Percentiles rank a stretch among this genome's conserved stretches.
Conservation (phyloP, 306 rosid genomes). For the Fagus sylvatica region DNA sequence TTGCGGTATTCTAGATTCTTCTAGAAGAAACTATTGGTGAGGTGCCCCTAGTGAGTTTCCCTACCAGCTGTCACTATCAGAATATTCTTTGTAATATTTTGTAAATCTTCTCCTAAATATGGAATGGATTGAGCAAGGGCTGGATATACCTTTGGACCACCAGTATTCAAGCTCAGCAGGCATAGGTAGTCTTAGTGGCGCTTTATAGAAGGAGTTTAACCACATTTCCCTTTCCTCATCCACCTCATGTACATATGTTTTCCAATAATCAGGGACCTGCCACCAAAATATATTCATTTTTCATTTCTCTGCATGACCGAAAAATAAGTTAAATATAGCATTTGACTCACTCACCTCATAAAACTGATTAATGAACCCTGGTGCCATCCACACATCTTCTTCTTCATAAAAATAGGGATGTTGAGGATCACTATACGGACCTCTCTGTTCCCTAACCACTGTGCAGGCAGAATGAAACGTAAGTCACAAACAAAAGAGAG, state of each 20-base stretch:
- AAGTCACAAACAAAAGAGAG: conserved; percentile 23
- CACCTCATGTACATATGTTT: conserved; percentile 77
- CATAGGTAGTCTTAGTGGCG: conserved; percentile 95
- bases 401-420: conserved; percentile 94
- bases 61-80: too few species aligned
- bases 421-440: conserved; percentile 87
- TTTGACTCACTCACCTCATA: conserved; percentile 60
- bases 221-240: conserved; percentile 97
- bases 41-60: too few species aligned
- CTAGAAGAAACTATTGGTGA: too few species aligned
- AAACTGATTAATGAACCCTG: conserved; percentile 94
- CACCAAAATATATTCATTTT: conserved; percentile 19
- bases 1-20: too few species aligned
- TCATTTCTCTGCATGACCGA: conserved; percentile 16
- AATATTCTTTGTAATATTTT: too few species aligned
- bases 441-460: conserved; percentile 97
- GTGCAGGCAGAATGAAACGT: conserved; percentile 22
- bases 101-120: too few species aligned
- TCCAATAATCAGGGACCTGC: conserved; percentile 97
- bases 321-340: conserved; percentile 26
- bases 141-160: conserved; percentile 65
- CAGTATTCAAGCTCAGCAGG: conserved; percentile 95
- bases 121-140: too few species aligned
- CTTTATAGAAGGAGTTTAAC: conserved; percentile 90
- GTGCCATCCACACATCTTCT: conserved; percentile 97